Evolutionary conservation across 306 rosid genomes (phyloP), one percentile per base, ranked within the genome.

Genomic region (Vicia sativa): DNA sequence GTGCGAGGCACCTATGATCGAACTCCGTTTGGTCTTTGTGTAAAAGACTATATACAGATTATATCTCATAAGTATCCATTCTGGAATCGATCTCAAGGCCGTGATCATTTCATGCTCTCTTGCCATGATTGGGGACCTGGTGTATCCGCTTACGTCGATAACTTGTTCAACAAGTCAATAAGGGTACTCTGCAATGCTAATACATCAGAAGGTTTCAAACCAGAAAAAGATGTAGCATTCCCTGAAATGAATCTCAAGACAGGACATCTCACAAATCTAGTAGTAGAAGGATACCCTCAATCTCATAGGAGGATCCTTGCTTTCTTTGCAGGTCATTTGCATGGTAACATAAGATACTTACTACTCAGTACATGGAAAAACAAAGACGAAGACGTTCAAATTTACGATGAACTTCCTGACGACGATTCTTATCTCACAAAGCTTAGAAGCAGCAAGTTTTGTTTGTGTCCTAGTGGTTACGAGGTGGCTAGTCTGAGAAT

Each of bases 131-230:
- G 83, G 87, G 89, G 79, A 14, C 91, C 91, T 1, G 0, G 0
- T 1, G 72, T 76, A 49, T 72, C 91, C 18, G 43, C 82, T 7
- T 79, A 15, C 25, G 83, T 72, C 57, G 89, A 81, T n/a, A 10
- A 50, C 19, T 72, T 87, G 44, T 79, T 43, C 80, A 23, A 77
- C 57, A 81, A 76, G n/a, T 74, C 91, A 58, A 87, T 81, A 19
- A 81, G 91, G 46, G 87, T 81, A 28, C 67, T 87, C 12, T 87
- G 91, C 87, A 87, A 87, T 25, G 92, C 92, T 16, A 87, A 87
- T 37, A 73, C 76, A 39, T 79, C 92, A 0, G 89, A 87, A 84
- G 92, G 89, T 64, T 87, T 84, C 74, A 73, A 84, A 3, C 86
- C 89, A 6, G 19, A 67, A 5, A 87, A 87, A 77, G 89, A 87